Percentiles rank a stretch among this genome's conserved stretches.
These are phyloP conservation scores for Dryas alaskensis DNA, from an alignment of 306 rosid species.

Conservation along the genomic window DNA sequence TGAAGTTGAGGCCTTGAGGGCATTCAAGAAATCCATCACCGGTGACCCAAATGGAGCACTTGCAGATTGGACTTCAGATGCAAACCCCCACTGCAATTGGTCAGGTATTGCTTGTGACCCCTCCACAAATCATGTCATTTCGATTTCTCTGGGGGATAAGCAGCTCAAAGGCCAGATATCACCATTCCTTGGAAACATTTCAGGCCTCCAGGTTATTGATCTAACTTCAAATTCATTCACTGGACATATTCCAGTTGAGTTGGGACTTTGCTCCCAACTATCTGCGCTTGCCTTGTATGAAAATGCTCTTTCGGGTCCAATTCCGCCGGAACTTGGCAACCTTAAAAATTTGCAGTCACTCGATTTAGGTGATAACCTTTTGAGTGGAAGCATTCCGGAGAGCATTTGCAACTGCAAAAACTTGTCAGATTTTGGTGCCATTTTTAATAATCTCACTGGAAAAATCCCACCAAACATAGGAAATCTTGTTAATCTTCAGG, in stretches of 20 bases:
- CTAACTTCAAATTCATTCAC: slow-evolving; percentile 59
- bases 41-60: slow-evolving; percentile 52
- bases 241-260: slow-evolving; percentile 59
- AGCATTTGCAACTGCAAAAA: slow-evolving; percentile 63
- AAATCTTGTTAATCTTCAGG: slow-evolving; percentile 39
- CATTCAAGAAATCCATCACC: slow-evolving; percentile 55
- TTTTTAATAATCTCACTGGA: slow-evolving; percentile 59
- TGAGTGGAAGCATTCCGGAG: slow-evolving; percentile 69
- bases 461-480: slow-evolving; percentile 60
- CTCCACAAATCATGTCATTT: slow-evolving; percentile 43
- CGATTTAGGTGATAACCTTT: slow-evolving; percentile 47
- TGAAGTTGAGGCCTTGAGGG: slow-evolving; percentile 65
- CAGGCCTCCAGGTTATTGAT: slow-evolving; percentile 79
- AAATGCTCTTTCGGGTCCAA: slow-evolving; percentile 59
- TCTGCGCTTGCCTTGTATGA: slow-evolving; percentile 39
- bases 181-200: slow-evolving; percentile 73
- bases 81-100: slow-evolving; percentile 65
- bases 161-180: slow-evolving; percentile 68
- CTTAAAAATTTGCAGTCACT: slow-evolving; percentile 40
- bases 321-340: slow-evolving; percentile 63
- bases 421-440: slow-evolving; percentile 46
- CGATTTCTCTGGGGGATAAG: slow-evolving; percentile 46
- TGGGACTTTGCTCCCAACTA: slow-evolving; percentile 62
- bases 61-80: slow-evolving; percentile 48
- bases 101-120: slow-evolving; percentile 64